Evolutionary conservation across 139 green algal species (phyloP).

Genomic region (Chlamydomonas incerta): DNA sequence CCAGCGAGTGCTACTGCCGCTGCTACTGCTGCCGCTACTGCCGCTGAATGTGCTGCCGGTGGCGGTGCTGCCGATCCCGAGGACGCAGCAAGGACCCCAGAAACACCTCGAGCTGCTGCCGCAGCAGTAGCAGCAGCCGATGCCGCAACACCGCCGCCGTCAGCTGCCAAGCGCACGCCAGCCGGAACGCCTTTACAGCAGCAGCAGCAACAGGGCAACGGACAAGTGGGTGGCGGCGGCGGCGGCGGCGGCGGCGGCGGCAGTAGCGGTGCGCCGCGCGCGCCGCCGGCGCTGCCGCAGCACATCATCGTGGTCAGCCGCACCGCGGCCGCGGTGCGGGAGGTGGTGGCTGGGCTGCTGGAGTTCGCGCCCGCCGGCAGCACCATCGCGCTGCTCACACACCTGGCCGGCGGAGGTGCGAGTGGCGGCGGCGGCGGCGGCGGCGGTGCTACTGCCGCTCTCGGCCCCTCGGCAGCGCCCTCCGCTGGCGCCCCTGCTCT

Average conservation of each 20-base stretch:
- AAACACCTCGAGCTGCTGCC: no score
- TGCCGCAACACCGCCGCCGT: neutral
- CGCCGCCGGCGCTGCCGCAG: neutral
- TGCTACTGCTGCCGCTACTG: neutral
- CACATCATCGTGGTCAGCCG: slow-evolving; percentile 43
- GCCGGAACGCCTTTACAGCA: no score
- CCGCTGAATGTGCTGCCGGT: no score
- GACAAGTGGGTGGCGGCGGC: no score
- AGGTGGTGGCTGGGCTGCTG: slow-evolving; percentile 18
- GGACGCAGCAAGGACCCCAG: no score
- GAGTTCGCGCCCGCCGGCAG: slow-evolving; percentile 16
- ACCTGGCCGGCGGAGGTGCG: neutral
- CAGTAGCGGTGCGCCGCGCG: neutral
- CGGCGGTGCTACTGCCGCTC: neutral
- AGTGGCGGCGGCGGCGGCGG: neutral
- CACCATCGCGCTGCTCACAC: slow-evolving; percentile 23
- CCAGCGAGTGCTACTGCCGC: neutral
- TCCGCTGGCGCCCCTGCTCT: no score
- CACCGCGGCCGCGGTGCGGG: slow-evolving; percentile 13
- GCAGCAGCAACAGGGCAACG: no score
- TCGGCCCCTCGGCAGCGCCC: no score
- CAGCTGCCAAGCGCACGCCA: neutral
- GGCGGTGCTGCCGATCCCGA: no score
- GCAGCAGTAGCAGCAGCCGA: neutral
- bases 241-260: no score